phyloP scores from a whole-genome alignment of 352 stramenopile genomes.

The Pelagophyceae sp. region DNA sequence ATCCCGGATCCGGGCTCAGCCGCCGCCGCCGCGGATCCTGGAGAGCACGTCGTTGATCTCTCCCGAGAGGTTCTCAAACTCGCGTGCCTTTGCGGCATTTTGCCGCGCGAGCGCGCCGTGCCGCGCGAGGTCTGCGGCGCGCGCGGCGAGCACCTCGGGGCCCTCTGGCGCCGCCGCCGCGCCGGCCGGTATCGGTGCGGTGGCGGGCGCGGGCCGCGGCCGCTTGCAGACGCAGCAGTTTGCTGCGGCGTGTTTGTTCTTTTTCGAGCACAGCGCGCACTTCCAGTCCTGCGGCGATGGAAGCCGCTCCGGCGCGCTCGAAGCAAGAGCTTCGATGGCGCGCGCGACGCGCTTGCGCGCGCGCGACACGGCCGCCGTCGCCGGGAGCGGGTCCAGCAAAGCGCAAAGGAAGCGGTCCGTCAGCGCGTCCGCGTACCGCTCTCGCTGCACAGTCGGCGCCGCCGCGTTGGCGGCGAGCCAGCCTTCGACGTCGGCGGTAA shows the following conservation, averaged over 20 bases:
- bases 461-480: background rate
- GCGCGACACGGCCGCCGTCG: background rate
- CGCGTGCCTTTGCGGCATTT: background rate
- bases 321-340: background rate
- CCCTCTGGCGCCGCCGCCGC: too few relatives aligned
- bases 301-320: background rate
- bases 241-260: background rate
- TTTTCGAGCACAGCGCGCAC: background rate
- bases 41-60: background rate
- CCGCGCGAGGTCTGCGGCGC: background rate
- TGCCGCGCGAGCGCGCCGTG: background rate
- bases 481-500: background rate
- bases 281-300: background rate
- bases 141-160: background rate
- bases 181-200: background rate
- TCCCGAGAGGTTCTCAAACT: background rate
- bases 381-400: background rate
- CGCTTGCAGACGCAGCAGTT: background rate
- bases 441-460: background rate
- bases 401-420: background rate
- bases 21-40: background rate
- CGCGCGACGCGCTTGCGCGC: background rate
- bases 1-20: too few relatives aligned
- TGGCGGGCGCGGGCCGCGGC: background rate
- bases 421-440: conserved; percentile 6